A percentile compares a stretch with the other conserved stretches of the same genome.
These are phyloP conservation scores for Colletotrichum aenigma DNA, from an alignment of 2,329 filamentous ascomycete species.

Conservation along the genomic window DNA sequence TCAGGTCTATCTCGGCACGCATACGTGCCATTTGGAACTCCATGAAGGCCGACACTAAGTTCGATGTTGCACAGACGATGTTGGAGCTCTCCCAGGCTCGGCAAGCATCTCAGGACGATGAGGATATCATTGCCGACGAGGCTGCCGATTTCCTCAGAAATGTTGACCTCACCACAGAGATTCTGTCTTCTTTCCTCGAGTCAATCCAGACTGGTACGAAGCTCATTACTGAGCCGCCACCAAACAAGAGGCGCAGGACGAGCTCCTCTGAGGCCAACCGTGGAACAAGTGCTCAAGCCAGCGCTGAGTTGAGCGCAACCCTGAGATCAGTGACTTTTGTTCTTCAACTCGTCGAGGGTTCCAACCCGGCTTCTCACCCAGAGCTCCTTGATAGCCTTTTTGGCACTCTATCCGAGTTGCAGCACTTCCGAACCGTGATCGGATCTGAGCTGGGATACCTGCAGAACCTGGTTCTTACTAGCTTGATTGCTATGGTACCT, in stretches of 20 bases:
- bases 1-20: conserved; percentile 69
- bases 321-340: conserved; percentile 84
- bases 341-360: conserved; percentile 84
- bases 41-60: conserved; percentile 68
- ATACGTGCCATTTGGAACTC: conserved; percentile 74
- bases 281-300: conserved; percentile 64
- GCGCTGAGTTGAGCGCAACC: conserved; percentile 68
- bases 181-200: conserved; percentile 74
- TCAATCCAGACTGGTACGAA: conserved; percentile 76
- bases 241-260: conserved; percentile 79
- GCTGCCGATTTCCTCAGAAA: conserved; percentile 75
- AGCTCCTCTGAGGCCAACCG: conserved; percentile 73
- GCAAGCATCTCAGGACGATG: conserved; percentile 34
- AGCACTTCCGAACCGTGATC: conserved; percentile 80
- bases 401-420: conserved; percentile 82
- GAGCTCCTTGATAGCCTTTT: conserved; percentile 82
- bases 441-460: conserved; percentile 90
- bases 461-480: conserved; percentile 82
- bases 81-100: conserved; percentile 66
- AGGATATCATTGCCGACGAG: conserved; percentile 54
- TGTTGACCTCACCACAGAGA: conserved; percentile 74
- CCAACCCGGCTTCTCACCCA: conserved; percentile 75
- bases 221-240: conserved; percentile 72
- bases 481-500: conserved; percentile 83
- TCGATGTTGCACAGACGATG: conserved; percentile 64